Base-by-base conservation (phyloP, 2,329 filamentous ascomycete species). In the Pleoardoris graminearum region DNA sequence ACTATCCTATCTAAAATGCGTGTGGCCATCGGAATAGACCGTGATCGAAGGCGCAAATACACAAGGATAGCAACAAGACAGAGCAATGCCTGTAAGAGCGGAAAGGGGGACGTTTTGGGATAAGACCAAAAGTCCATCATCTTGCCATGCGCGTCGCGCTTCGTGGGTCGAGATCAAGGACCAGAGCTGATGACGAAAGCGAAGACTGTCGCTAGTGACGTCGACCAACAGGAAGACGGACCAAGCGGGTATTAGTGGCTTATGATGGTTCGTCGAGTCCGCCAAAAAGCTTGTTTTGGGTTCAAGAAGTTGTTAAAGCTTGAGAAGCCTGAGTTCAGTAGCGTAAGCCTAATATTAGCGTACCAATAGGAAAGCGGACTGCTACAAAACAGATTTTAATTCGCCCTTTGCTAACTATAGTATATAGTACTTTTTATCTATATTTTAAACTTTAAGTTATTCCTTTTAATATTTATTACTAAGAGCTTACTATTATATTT, bases 1-100 rank as follows among this genome's bases (percentile, higher is more conserved):
- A 77, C 81, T 4, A 88, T 47, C 35, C 52, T 60, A 16, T 58
- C 44, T 0, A 60, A 58, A 12, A 66, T 61, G 12, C 35, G 49
- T 1, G 50, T 37, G 10, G 61, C 41, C 60, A 66, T 66, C 33
- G 38, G 33, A 22, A 27, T 21, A 6, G n/a, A 7, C 1, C 17
- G 17, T 12, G 43, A 46, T 17, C 30, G 22, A 36, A 1, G 12
- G n/a, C 12, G 14, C n/a, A 22, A 22, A 27, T 16, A 22, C 22
- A 29, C 30, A 30, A 37, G n/a, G 11, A 25, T 17, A 19, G 23
- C 10, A 7, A 35, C 23, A 7, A 44, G 27, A 44, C 19, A 38
- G n/a, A 44, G 3, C 7, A 37, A 7, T 7, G 7, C 14, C 1
- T 1, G 4, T 1, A 32, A 6, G 21, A n/a, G 11, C 14, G 16